Conservation (phyloP, 2,329 filamentous ascomycete genomes). For the Pseudofabraea citricarpa region DNA sequence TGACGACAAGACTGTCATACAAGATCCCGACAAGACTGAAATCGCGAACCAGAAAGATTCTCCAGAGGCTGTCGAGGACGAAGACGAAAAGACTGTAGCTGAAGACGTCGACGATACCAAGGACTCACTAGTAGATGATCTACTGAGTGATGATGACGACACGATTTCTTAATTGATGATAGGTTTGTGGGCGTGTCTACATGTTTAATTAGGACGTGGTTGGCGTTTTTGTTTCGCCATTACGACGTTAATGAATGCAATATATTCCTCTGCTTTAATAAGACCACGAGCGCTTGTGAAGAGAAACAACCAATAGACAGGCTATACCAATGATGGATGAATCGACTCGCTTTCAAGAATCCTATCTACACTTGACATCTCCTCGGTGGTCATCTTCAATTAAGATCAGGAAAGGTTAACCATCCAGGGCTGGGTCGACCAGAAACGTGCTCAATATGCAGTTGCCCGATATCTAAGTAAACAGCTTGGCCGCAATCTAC, state of each 20-base stretch:
- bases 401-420: too few relatives aligned
- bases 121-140: constrained; percentile 22
- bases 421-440: too few relatives aligned
- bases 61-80: constrained; percentile 28
- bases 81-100: constrained; percentile 23
- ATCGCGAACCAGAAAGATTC: constrained; percentile 20
- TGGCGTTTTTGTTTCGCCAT: neutral
- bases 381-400: too few relatives aligned
- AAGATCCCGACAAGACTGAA: constrained; percentile 31
- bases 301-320: too few relatives aligned
- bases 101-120: constrained; percentile 8
- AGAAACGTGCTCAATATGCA: too few relatives aligned
- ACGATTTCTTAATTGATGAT: neutral
- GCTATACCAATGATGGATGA: too few relatives aligned
- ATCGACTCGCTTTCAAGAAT: too few relatives aligned
- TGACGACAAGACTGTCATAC: constrained; percentile 31
- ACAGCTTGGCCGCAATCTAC: too few relatives aligned
- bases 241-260: constrained; percentile 1
- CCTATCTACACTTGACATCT: too few relatives aligned
- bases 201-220: neutral
- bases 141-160: constrained; percentile 25
- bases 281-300: too few relatives aligned
- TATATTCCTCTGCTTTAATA: neutral
- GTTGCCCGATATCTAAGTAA: too few relatives aligned
- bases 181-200: neutral